A percentile compares a stretch with the other conserved stretches of the same genome.
Evolutionary conservation across 202 grass and related monocot genomes (phyloP).

Genomic region (Musa balbisiana): DNA sequence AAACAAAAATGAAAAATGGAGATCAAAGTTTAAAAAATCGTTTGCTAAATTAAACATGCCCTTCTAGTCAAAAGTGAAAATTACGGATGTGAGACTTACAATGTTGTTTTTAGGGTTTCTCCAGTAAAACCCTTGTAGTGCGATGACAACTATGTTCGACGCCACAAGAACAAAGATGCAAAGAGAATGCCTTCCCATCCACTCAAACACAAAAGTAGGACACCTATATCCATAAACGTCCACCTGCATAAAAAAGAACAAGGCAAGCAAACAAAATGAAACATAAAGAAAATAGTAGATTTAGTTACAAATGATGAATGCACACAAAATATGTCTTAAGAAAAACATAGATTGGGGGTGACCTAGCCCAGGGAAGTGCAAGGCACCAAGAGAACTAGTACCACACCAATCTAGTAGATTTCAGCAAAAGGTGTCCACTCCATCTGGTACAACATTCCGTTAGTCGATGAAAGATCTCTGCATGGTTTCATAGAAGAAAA

Average conservation of each 20-base stretch:
- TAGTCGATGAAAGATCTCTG: too few relatives aligned
- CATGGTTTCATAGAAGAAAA: too few relatives aligned
- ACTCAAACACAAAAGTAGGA: constrained; percentile 17
- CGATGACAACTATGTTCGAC: constrained; percentile 9
- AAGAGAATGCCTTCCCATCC: constrained; percentile 29
- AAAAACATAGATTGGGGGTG: background rate
- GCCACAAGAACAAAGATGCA: constrained; percentile 24
- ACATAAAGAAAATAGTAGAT: too few relatives aligned
- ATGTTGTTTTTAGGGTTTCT: constrained; percentile 23
- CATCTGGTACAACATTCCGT: too few relatives aligned
- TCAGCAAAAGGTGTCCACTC: too few relatives aligned
- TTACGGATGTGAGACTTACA: constrained; percentile 5
- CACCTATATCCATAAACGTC: constrained; percentile 11
- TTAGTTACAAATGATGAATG: background rate
- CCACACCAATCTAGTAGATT: too few relatives aligned
- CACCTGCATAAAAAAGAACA: constrained; percentile 7
- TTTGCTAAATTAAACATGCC: too few relatives aligned
- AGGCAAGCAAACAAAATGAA: background rate
- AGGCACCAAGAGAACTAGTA: background rate
- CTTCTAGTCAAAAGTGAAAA: background rate
- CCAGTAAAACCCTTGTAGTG: constrained; percentile 25
- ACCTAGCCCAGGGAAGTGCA: background rate
- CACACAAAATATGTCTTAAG: background rate
- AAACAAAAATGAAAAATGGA: background rate
- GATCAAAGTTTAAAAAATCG: background rate